A percentile compares a stretch with the other conserved stretches of the same genome.
phyloP scores from a whole-genome alignment of 2,329 filamentous ascomycete species.

The Cryphonectria nitschkei region DNA sequence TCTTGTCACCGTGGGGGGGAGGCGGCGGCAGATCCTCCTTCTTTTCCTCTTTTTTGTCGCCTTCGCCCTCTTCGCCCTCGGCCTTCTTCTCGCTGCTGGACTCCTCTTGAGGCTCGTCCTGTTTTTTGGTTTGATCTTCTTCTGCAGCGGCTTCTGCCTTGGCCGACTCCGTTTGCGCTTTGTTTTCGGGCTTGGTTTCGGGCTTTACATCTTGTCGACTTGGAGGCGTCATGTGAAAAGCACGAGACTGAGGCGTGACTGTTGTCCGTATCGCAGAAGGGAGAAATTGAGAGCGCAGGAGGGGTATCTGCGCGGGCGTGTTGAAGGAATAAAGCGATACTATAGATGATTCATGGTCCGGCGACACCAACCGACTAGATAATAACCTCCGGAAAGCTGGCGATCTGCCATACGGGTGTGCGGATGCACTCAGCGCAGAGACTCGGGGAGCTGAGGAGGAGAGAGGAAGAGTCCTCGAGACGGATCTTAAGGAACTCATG shows the following conservation, averaged over 20 bases:
- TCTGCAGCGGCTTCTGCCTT: conserved; percentile 39
- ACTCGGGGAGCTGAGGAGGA: conserved; percentile 47
- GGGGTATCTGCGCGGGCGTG: conserved; percentile 39
- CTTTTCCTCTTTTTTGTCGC: conserved; percentile 61
- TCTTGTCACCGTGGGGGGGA: conserved; percentile 97
- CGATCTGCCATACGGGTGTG: conserved; percentile 47
- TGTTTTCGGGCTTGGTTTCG: conserved; percentile 39
- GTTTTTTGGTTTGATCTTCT: conserved; percentile 40
- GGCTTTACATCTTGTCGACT: conserved; percentile 40
- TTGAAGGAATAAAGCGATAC: conserved; percentile 34
- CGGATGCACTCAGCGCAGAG: conserved; percentile 40
- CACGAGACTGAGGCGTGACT: conserved; percentile 34
- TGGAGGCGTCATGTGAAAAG: conserved; percentile 44
- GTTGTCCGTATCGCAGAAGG: conserved; percentile 45
- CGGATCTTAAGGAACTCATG: conserved; percentile 51
- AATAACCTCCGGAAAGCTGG: conserved; percentile 54
- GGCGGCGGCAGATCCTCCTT: conserved; percentile 77
- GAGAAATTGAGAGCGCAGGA: conserved; percentile 52
- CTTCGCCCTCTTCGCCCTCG: conserved; percentile 49
- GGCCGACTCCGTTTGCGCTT: conserved; percentile 44
- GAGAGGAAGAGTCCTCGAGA: conserved; percentile 49
- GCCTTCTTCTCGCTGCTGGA: conserved; percentile 47
- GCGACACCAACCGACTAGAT: conserved; percentile 34
- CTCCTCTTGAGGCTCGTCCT: conserved; percentile 50
- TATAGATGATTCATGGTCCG: conserved; percentile 36